Evolutionary conservation across 345 rosid genomes (phyloP), one percentile per base, ranked within the genome.

Genomic region (rapeseed (Brassica napus)): DNA sequence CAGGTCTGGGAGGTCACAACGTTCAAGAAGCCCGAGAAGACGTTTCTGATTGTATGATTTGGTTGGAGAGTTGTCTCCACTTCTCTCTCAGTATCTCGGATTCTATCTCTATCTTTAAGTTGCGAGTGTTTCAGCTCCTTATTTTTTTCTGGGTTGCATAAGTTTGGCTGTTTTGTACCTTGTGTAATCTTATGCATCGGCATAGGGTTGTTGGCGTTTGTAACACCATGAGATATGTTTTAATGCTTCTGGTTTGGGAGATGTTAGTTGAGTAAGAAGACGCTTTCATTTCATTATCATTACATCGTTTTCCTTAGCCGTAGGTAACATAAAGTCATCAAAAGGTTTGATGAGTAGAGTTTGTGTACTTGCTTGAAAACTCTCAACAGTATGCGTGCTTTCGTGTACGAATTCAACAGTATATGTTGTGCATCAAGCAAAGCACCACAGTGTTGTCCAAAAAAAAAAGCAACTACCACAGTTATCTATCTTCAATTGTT

Each of bases 11-110:
- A 83, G 90, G 74, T 60, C 89, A 1, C 89, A 87, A 76, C 90
- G 93, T 30, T 92, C 94, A 44, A 79, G 94, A 80, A 92, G 97
- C 81, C 94, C 93, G n/a, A 77, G 90, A 84, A 89, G 94, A 79
- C 83, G 94, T 71, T 92, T 84, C 81, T 90, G 82, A 86, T 80
- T 69, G 70, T 74, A 80, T 73, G 68, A 58, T 66, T 65, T 52
- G 58, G 75, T 52, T 68, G 4, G 65, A 79, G 78, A 73, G 70
- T 60, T 67, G 58, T 79, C 14, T 73, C 42, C 21, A 42, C 7
- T 23, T 68, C 28, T 63, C 75, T 54, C 24, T 68, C 66, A 35
- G 54, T 54, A 37, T 74, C 28, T 52, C 35, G 70, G 78, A 74
- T 79, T 68, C 42, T 62, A 49, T 68, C 65, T 74, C 49, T 69